Evolutionary conservation across 2,329 filamentous ascomycete genomes (phyloP).

Genomic region (Dactylellina leptospora): DNA sequence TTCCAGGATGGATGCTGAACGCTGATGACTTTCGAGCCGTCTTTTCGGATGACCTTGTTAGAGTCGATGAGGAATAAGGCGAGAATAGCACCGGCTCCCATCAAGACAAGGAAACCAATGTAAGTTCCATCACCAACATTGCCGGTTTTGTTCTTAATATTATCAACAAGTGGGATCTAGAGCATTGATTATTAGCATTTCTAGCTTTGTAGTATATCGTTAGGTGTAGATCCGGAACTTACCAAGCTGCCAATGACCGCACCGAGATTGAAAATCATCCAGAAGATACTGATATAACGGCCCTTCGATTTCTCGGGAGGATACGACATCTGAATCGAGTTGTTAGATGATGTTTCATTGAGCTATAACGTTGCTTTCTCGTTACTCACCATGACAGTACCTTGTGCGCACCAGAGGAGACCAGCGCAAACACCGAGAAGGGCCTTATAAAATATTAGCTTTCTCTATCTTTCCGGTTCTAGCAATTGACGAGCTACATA

Average conservation of each 20-base stretch:
- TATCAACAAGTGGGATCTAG: conserved; percentile 56
- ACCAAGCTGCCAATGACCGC: conserved; percentile 81
- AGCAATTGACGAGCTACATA: conserved; percentile 5
- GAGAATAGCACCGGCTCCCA: conserved; percentile 33
- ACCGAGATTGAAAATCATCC: conserved; percentile 93
- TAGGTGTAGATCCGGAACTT: conserved; percentile 56
- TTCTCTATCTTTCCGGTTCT: background rate
- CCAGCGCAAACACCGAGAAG: conserved; percentile 81
- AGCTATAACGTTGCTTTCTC: background rate
- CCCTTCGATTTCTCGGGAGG: conserved; percentile 83
- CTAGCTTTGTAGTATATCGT: background rate
- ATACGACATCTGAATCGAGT: conserved; percentile 72
- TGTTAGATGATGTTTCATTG: conserved; percentile 6
- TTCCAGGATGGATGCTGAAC: conserved; percentile 92
- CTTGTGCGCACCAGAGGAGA: conserved; percentile 82
- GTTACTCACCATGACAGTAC: conserved; percentile 76
- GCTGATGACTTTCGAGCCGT: conserved; percentile 71
- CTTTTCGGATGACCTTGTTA: conserved; percentile 43
- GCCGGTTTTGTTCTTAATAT: conserved; percentile 56
- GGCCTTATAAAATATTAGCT: conserved; percentile 60
- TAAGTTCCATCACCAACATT: conserved; percentile 51
- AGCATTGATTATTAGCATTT: conserved; percentile 30
- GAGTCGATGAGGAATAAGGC: conserved; percentile 43
- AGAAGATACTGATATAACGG: conserved; percentile 88
- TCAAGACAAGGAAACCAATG: conserved; percentile 46